These are phyloP conservation scores for Kazachstania bromeliacearum DNA, from an alignment of 805 yeast species.

Conservation along the genomic window DNA sequence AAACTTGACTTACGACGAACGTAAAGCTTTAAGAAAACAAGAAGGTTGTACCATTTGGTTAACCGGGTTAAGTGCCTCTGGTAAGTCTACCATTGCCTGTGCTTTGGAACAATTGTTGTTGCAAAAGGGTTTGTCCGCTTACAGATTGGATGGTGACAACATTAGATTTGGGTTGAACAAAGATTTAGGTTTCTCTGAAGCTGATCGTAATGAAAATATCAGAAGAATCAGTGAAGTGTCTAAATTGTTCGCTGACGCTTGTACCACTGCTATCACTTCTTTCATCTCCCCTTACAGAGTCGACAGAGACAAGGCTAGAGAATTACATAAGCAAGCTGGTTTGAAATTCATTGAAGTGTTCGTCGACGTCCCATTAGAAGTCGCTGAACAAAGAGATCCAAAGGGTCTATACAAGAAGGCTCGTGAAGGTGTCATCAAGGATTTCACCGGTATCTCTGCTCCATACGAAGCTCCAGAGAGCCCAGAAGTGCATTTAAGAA, in stretches of 20 bases:
- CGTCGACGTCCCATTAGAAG: conserved; percentile 87
- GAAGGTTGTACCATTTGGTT: conserved; percentile 89
- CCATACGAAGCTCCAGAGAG: conserved; percentile 88
- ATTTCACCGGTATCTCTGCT: conserved; percentile 91
- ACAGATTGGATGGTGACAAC: conserved; percentile 92
- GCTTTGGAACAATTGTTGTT: conserved; percentile 80
- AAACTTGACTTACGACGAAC: conserved; percentile 76
- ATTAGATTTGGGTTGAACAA: conserved; percentile 90
- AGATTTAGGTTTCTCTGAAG: conserved; percentile 86
- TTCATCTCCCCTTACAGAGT: conserved; percentile 85
- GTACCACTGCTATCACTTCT: conserved; percentile 77
- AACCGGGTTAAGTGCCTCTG: conserved; percentile 92
- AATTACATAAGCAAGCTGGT: conserved; percentile 63
- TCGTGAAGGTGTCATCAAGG: conserved; percentile 86
- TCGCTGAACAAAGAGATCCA: conserved; percentile 96
- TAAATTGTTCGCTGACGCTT: conserved; percentile 88
- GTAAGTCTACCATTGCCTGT: conserved; percentile 90
- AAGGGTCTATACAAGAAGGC: conserved; percentile 96
- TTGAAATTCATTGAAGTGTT: conserved; percentile 84
- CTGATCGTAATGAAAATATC: conserved; percentile 89
- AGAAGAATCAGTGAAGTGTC: conserved; percentile 93
- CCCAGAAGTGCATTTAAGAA: conserved; percentile 76
- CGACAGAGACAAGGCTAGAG: conserved; percentile 81
- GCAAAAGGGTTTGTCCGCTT: conserved; percentile 59
- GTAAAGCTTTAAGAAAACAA: conserved; percentile 63